Evolutionary conservation across 1,284 basidiomycete species (phyloP).

Genomic region (Coniferiporia sulphurascens): DNA sequence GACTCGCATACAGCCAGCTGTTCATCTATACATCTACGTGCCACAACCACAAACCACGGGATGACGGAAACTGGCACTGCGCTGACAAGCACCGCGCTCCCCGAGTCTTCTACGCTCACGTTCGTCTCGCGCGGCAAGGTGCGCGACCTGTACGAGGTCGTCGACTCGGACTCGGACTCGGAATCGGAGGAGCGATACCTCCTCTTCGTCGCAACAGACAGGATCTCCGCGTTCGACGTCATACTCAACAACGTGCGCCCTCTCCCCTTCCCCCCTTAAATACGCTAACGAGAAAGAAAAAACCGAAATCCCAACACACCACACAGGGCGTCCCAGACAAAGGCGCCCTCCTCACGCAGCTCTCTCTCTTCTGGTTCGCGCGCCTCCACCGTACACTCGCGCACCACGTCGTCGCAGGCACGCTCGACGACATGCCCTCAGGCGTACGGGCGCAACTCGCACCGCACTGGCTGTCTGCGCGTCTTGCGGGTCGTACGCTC

Average conservation of each 20-base stretch:
- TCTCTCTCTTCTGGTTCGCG: conserved; percentile 95
- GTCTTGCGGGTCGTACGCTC: conserved; percentile 81
- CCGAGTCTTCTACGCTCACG: conserved; percentile 31
- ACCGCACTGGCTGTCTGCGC: conserved; percentile 43
- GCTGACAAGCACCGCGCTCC: conserved; percentile 7
- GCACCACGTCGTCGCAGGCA: conserved; percentile 80
- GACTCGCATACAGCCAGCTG: no score
- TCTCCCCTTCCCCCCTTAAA: background rate
- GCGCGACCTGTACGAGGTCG: conserved; percentile 79
- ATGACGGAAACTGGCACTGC: background rate
- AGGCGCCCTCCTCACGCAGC: conserved; percentile 83
- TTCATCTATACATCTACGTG: no score
- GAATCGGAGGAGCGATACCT: conserved; percentile 47
- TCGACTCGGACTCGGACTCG: no score
- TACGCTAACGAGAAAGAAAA: no score
- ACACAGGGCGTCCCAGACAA: conserved; percentile 89
- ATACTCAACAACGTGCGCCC: conserved; percentile 81
- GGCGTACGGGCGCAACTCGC: conserved; percentile 66
- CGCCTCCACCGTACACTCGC: conserved; percentile 75
- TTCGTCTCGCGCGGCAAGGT: conserved; percentile 89
- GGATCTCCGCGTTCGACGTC: conserved; percentile 97
- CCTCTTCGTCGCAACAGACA: conserved; percentile 92
- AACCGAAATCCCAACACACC: no score
- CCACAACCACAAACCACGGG: no score
- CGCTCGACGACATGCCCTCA: conserved; percentile 69